A percentile compares a stretch with the other conserved stretches of the same genome.
Conservation (phyloP, 768 basidiomycete genomes). For the Pholiota microspora region DNA sequence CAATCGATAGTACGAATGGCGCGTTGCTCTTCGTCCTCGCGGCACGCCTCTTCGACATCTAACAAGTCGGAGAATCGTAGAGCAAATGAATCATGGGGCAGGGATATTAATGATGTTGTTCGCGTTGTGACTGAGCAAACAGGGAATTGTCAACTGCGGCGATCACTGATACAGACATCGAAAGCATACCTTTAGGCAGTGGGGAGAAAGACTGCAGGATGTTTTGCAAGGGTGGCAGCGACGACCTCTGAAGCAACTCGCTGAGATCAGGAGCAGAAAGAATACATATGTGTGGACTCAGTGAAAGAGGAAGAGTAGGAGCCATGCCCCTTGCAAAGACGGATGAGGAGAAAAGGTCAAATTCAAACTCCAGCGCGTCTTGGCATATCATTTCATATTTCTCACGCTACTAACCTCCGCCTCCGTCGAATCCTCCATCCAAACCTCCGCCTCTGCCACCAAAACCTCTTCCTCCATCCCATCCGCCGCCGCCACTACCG, state of each 20-base stretch:
- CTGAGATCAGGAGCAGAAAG: slow-evolving; percentile 69
- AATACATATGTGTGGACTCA: slow-evolving; percentile 81
- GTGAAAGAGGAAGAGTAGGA: slow-evolving; percentile 61
- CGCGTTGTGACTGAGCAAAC: slow-evolving; percentile 65
- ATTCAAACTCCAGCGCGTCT: slow-evolving; percentile 1
- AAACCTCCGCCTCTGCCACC: slow-evolving; percentile 21
- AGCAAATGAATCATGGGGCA: slow-evolving; percentile 70
- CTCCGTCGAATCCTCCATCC: slow-evolving; percentile 25
- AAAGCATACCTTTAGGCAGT: slow-evolving; percentile 64
- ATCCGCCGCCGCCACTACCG: slow-evolving; percentile 25
- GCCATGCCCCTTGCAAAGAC: slow-evolving; percentile 32
- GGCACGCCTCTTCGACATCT: slow-evolving; percentile 71
- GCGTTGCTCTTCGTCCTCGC: slow-evolving; percentile 77
- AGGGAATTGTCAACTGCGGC: background rate
- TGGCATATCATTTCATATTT: slow-evolving; percentile 8
- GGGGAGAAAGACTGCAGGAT: slow-evolving; percentile 86
- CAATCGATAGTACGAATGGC: slow-evolving; percentile 83
- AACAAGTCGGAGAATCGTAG: slow-evolving; percentile 76
- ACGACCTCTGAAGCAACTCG: slow-evolving; percentile 53
- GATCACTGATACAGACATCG: background rate
- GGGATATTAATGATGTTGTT: slow-evolving; percentile 67
- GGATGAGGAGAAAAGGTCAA: background rate
- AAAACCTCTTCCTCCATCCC: slow-evolving; percentile 24
- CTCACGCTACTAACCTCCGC: slow-evolving; percentile 12
- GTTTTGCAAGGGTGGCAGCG: slow-evolving; percentile 67